Evolutionary conservation across 345 rosid species (phyloP).

Genomic region (Citrus inodora): DNA sequence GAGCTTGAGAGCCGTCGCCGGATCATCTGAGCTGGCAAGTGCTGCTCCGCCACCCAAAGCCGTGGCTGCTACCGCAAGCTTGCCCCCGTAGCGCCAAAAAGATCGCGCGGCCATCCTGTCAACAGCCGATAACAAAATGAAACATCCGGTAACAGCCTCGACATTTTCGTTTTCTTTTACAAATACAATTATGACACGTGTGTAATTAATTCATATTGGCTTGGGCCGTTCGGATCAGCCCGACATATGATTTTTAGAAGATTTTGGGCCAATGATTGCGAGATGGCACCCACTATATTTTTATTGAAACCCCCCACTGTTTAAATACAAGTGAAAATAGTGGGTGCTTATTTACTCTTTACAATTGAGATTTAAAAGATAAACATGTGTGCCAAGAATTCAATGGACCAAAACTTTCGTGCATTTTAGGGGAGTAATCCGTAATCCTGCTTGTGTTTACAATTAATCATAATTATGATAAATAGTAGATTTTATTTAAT

Average conservation of each 20-base stretch:
- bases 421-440: too few relatives aligned
- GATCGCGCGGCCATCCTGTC: constrained; percentile 60
- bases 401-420: too few relatives aligned
- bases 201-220: background rate
- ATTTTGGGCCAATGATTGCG: background rate
- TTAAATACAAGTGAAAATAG: too few relatives aligned
- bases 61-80: constrained; percentile 51
- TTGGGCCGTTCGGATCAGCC: background rate
- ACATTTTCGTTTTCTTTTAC: too few relatives aligned
- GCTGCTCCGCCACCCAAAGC: constrained; percentile 65
- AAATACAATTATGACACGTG: background rate
- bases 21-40: constrained; percentile 69
- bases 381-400: too few relatives aligned
- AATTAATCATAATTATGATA: too few relatives aligned
- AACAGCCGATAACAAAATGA: background rate
- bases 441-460: too few relatives aligned
- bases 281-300: background rate
- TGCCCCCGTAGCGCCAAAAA: constrained; percentile 57
- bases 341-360: too few relatives aligned
- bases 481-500: background rate
- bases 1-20: constrained; percentile 61
- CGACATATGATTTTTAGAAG: background rate
- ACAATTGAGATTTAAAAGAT: too few relatives aligned
- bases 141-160: too few relatives aligned
- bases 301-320: too few relatives aligned